Percentiles rank a stretch among this genome's conserved stretches.
These are phyloP conservation scores for Microascus cirrosus DNA, from an alignment of 2,329 filamentous ascomycete species.

Conservation along the genomic window DNA sequence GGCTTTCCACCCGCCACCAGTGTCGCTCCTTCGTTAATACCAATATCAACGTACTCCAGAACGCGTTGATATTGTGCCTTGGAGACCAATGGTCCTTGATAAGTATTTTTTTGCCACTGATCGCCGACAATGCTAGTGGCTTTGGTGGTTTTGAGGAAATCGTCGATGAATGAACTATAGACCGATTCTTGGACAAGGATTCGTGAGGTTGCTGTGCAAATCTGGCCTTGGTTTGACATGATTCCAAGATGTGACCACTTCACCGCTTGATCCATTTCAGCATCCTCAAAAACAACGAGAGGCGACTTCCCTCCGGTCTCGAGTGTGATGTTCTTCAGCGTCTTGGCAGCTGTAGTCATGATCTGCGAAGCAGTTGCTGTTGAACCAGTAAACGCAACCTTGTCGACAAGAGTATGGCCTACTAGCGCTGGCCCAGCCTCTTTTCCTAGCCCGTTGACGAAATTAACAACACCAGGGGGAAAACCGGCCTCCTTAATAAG, in stretches of 20 bases:
- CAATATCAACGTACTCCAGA: slow-evolving; percentile 52
- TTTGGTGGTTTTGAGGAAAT: slow-evolving; percentile 46
- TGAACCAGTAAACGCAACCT: slow-evolving; percentile 65
- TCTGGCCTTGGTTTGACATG: slow-evolving; percentile 43
- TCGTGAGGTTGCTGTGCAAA: slow-evolving; percentile 46
- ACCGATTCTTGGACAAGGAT: slow-evolving; percentile 46
- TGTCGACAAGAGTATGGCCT: slow-evolving; percentile 53
- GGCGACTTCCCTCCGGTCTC: slow-evolving; percentile 52
- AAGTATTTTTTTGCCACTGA: slow-evolving; percentile 22
- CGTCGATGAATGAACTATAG: slow-evolving; percentile 46
- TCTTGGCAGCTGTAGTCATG: slow-evolving; percentile 54
- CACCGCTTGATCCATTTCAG: slow-evolving; percentile 50
- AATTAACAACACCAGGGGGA: slow-evolving; percentile 62
- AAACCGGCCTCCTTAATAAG: slow-evolving; percentile 62
- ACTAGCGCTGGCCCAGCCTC: slow-evolving; percentile 58
- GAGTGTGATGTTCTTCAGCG: slow-evolving; percentile 46
- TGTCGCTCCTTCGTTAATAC: slow-evolving; percentile 48
- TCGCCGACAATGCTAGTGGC: slow-evolving; percentile 26
- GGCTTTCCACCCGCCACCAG: slow-evolving; percentile 8
- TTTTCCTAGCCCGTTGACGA: slow-evolving; percentile 56
- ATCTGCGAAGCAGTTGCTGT: slow-evolving; percentile 56
- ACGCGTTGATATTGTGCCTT: slow-evolving; percentile 56
- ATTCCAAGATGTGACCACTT: slow-evolving; percentile 29
- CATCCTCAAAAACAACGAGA: slow-evolving; percentile 47
- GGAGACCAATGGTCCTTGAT: slow-evolving; percentile 34